phyloP scores from a whole-genome alignment of 2,329 filamentous ascomycete genomes.

The Neonectria ditissima region DNA sequence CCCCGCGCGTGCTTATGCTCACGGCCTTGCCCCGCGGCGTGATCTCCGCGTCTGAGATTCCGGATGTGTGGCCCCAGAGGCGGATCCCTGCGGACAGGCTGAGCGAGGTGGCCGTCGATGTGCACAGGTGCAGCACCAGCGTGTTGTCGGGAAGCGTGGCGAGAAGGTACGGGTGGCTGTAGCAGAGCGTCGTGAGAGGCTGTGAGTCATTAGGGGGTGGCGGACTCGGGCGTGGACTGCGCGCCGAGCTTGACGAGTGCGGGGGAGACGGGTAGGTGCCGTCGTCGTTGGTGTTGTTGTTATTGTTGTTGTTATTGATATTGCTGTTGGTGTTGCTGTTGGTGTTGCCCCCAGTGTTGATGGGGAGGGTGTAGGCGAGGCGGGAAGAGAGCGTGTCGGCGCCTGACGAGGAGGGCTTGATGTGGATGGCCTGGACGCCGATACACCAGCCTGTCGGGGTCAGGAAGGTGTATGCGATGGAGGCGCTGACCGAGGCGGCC shows the following conservation, averaged over 20 bases:
- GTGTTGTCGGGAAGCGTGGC: conserved; percentile 90
- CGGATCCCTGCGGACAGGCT: conserved; percentile 79
- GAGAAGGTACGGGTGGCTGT: conserved; percentile 86
- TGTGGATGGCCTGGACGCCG: conserved; percentile 88
- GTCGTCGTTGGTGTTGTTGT: conserved; percentile 24
- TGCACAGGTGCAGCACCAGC: conserved; percentile 83
- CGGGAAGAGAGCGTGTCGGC: conserved; percentile 51
- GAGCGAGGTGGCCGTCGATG: conserved; percentile 74
- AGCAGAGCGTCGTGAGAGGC: conserved; percentile 71
- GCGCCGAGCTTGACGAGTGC: not conserved
- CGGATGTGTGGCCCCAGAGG: conserved; percentile 92
- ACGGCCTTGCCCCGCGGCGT: conserved; percentile 88
- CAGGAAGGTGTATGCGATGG: conserved; percentile 87
- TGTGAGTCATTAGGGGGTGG: conserved; percentile 25
- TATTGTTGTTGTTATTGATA: conserved; percentile 17
- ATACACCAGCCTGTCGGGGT: conserved; percentile 87
- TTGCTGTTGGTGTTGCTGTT: conserved; percentile 21
- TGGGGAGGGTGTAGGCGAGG: conserved; percentile 52
- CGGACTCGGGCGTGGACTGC: conserved; percentile 22
- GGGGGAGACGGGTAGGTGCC: conserved; percentile 2
- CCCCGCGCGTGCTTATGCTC: conserved; percentile 84
- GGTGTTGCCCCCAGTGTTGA: conserved; percentile 37
- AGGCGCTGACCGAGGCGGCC: conserved; percentile 75
- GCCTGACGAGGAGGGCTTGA: conserved; percentile 55
- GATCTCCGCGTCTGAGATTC: conserved; percentile 86